Evolutionary conservation across 768 basidiomycete species (phyloP).

Genomic region (Fomitopsis serialis): DNA sequence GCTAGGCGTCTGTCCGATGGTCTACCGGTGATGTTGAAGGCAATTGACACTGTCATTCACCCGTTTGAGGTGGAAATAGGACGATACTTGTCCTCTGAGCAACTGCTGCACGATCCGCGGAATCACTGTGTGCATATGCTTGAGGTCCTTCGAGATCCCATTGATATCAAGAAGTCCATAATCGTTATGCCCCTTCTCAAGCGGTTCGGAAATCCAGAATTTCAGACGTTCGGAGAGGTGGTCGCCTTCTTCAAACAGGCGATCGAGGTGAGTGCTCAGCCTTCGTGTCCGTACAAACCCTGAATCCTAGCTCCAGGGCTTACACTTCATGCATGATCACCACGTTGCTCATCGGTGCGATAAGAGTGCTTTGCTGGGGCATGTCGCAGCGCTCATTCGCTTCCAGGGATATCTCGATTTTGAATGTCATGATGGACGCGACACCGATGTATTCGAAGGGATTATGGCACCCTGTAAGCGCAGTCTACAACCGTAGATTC

Average conservation of each 20-base stretch:
- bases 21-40: slow-evolving; percentile 14
- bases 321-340: slow-evolving; percentile 7
- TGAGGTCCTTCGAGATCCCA: slow-evolving; percentile 17
- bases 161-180: slow-evolving; percentile 3
- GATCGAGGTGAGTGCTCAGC: slow-evolving; percentile 24
- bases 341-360: slow-evolving; percentile 8
- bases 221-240: slow-evolving; percentile 32
- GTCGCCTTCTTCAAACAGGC: slow-evolving; percentile 29
- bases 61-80: slow-evolving; percentile 23
- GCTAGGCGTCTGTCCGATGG: slow-evolving; percentile 19
- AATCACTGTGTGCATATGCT: slow-evolving; percentile 23
- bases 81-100: slow-evolving; percentile 17
- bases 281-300: background rate
- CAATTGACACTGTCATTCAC: slow-evolving; percentile 8
- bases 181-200: slow-evolving; percentile 32
- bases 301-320: background rate
- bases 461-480: slow-evolving; percentile 3
- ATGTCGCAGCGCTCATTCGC: background rate
- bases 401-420: slow-evolving; percentile 12
- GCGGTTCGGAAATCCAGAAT: slow-evolving; percentile 21
- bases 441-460: slow-evolving; percentile 3
- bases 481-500: background rate
- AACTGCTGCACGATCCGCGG: slow-evolving; percentile 15
- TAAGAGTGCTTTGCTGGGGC: background rate
- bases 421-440: slow-evolving; percentile 14